Conservation (phyloP, 768 basidiomycete species). For the Leccinum ochraceum region DNA sequence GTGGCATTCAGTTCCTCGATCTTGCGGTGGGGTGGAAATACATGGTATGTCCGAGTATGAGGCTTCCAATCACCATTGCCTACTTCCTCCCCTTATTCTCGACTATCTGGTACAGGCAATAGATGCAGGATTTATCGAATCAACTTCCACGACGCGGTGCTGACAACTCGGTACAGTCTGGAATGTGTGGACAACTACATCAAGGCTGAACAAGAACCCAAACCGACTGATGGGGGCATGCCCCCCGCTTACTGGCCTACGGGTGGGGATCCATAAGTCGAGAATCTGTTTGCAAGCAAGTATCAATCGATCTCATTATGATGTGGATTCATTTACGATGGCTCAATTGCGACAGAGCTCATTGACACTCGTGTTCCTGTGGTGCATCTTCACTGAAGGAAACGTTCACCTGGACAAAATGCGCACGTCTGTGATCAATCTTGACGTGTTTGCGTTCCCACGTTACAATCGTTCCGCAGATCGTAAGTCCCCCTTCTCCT, state of each 20-base stretch:
- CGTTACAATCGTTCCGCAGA: constrained; percentile 4
- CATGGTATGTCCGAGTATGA: constrained; percentile 40
- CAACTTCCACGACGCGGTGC: not conserved
- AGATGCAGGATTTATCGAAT: not conserved
- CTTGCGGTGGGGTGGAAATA: constrained; percentile 52
- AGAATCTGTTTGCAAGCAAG: constrained; percentile 9
- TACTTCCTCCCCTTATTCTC: not conserved
- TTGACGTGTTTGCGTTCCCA: constrained; percentile 3
- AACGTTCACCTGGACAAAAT: constrained; percentile 2
- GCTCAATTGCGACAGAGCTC: constrained; percentile 1
- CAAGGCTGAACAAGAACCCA: not conserved
- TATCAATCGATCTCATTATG: not conserved
- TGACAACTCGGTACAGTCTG: constrained; percentile 3
- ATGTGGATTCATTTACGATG: not conserved
- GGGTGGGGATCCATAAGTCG: constrained; percentile 2
- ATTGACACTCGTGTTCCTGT: constrained; percentile 5
- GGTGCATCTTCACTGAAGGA: constrained; percentile 4
- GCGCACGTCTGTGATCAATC: constrained; percentile 1
- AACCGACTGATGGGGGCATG: not conserved
- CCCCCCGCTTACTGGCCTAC: constrained; percentile 6
- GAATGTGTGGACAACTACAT: constrained; percentile 2
- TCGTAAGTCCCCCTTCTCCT: not conserved
- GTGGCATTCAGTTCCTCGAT: constrained; percentile 59
- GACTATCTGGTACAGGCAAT: not conserved
- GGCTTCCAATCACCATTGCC: constrained; percentile 39